Evolutionary conservation across 192 early-diverging fungal species (phyloP).

Genomic region (Thoreauomyces humboldtii): DNA sequence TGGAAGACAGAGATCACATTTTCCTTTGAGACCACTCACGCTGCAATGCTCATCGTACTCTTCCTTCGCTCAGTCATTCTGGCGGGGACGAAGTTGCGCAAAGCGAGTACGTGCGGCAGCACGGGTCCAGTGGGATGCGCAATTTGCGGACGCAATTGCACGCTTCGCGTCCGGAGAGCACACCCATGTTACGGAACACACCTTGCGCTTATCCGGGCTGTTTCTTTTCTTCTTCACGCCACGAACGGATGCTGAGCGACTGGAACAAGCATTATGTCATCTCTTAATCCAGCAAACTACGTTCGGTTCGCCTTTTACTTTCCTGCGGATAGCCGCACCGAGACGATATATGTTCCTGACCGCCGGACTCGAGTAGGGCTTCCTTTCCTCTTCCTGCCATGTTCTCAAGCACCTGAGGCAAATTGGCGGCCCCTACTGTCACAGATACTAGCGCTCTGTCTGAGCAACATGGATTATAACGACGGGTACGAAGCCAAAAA

Average conservation of each 20-base stretch:
- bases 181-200: not conserved
- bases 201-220: not conserved
- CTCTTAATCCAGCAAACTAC: not conserved
- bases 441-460: constrained; percentile 7
- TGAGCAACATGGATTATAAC: constrained; percentile 22
- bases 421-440: not conserved
- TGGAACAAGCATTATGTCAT: not conserved
- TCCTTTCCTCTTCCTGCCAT: too few relatives aligned
- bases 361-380: too few relatives aligned
- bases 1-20: constrained; percentile 11
- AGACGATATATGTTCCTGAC: too few relatives aligned
- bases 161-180: not conserved
- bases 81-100: constrained; percentile 49
- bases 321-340: too few relatives aligned
- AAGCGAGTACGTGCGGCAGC: constrained; percentile 14
- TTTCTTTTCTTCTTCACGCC: not conserved
- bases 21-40: too few relatives aligned
- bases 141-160: constrained; percentile 24
- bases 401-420: not conserved
- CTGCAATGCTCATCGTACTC: too few relatives aligned
- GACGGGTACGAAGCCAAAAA: constrained; percentile 33
- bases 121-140: constrained; percentile 8
- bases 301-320: not conserved
- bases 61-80: constrained; percentile 60
- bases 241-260: not conserved